Evolutionary conservation across 2,329 filamentous ascomycete species (phyloP), one percentile per base, ranked within the genome.

Genomic region (Mycogone perniciosa): DNA sequence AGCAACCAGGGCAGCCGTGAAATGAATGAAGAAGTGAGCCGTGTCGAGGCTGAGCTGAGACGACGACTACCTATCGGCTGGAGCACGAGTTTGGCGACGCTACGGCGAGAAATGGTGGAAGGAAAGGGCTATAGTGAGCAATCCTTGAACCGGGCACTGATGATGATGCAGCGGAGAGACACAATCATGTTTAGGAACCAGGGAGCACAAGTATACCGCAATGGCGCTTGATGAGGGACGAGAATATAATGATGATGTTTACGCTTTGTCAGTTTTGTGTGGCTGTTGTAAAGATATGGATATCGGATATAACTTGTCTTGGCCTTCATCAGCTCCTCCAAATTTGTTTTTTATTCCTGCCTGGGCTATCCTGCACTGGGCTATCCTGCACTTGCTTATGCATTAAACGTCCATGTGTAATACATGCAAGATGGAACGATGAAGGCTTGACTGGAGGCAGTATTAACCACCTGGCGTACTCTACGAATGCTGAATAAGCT

Each of bases 81-180:
- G 89, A 93, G 88, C 63, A 96, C 92, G 1, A 95, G 88, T 62
- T 70, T 97, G 52, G 87, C 88, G 0, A 95, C 89, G 2, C 71
- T 99, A 57, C 82, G 88, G 56, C 80, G 89, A 42, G 93, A 99
- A 67, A 91, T 99, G 76, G 89, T 95, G 5, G 90, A 96, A 62
- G 85, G 86, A 10, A 89, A 91, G 67, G 89, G 89, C 0, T 97
- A 92, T 69, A 89, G 82, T 56, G 93, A 97, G 69, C 85, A 89
- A 65, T 85, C 84, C 11, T 76, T 99, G 31, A 91, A 91, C 58
- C 76, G 92, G 59, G 89, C 92, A 1, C 67, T 99, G 60, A 84
- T 92, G 72, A 81, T 97, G 11, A 71, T 99, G 70, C 89, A 95
- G 67, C 78, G 91, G 62, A 81, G 90, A 59, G 92, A 96, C 60